phyloP scores from a whole-genome alignment of 2,329 filamentous ascomycete species.

The Calonectria fujianensis region DNA sequence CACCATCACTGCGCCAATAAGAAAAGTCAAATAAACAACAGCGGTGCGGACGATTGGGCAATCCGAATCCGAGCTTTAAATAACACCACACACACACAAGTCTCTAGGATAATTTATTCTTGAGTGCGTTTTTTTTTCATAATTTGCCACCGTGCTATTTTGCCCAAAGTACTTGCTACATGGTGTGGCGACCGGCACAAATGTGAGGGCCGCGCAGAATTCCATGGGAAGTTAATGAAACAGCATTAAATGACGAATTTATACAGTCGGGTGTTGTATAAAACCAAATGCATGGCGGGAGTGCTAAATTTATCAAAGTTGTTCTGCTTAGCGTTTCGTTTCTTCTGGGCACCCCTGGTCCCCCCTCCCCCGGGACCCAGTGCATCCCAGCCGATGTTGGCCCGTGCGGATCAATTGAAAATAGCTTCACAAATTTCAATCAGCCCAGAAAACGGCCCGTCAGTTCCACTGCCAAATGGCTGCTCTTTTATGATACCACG shows the following conservation, averaged over 20 bases:
- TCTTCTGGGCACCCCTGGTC: background rate
- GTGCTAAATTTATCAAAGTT: constrained; percentile 15
- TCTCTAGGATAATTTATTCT: background rate
- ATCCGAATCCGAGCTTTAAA: background rate
- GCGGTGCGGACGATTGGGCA: background rate
- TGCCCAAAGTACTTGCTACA: background rate
- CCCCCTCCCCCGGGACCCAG: background rate
- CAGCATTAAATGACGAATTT: constrained; percentile 15
- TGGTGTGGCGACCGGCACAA: background rate
- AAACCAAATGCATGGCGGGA: background rate
- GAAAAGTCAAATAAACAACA: background rate
- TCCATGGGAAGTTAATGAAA: background rate
- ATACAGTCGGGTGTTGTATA: background rate
- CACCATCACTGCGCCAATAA: background rate
- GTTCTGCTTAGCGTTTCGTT: background rate
- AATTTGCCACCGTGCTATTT: background rate
- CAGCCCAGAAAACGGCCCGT: constrained; percentile 15
- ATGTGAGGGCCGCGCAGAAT: background rate
- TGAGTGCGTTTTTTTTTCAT: background rate
- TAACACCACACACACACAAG: background rate
- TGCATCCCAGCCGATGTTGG: constrained; percentile 5
- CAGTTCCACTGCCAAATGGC: constrained; percentile 28
- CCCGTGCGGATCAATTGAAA: constrained; percentile 3
- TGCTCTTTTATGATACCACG: constrained; percentile 35
- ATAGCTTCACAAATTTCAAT: constrained; percentile 34